Evolutionary conservation across 1,284 basidiomycete species (phyloP).

Genomic region (Austroboletus rostrupii): DNA sequence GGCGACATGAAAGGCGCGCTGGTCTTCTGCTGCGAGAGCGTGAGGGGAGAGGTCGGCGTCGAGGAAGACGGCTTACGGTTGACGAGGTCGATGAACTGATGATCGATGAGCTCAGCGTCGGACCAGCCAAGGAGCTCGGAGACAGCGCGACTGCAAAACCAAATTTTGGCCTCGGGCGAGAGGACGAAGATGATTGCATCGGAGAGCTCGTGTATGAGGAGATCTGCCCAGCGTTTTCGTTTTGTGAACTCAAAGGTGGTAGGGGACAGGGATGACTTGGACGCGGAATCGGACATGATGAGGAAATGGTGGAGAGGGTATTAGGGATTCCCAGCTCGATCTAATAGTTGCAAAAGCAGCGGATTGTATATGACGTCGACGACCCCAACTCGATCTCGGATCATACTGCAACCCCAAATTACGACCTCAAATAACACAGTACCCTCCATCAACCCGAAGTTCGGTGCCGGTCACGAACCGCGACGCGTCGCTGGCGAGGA

Average conservation of each 20-base stretch:
- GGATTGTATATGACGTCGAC: conserved; percentile 24
- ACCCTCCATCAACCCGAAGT: conserved; percentile 83
- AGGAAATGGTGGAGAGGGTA: neutral
- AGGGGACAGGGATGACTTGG: conserved; percentile 8
- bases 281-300: conserved; percentile 19
- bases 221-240: conserved; percentile 81
- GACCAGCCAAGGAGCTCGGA: conserved; percentile 73
- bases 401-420: conserved; percentile 7
- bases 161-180: conserved; percentile 54
- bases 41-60: neutral
- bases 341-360: neutral
- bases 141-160: conserved; percentile 69
- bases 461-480: conserved; percentile 85
- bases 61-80: conserved; percentile 43
- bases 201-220: conserved; percentile 73
- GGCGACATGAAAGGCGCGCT: conserved; percentile 47
- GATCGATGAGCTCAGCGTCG: conserved; percentile 68
- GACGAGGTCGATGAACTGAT: conserved; percentile 60
- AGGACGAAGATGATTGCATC: conserved; percentile 71
- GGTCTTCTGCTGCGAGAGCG: conserved; percentile 53
- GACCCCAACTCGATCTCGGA: conserved; percentile 10
- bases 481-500: conserved; percentile 81
- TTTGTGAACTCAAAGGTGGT: conserved; percentile 74
- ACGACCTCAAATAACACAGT: conserved; percentile 56
- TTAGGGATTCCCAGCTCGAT: neutral